Evolutionary conservation across 2,329 filamentous ascomycete species (phyloP), one percentile per base, ranked within the genome.

Genomic region (Leptographium flavum): DNA sequence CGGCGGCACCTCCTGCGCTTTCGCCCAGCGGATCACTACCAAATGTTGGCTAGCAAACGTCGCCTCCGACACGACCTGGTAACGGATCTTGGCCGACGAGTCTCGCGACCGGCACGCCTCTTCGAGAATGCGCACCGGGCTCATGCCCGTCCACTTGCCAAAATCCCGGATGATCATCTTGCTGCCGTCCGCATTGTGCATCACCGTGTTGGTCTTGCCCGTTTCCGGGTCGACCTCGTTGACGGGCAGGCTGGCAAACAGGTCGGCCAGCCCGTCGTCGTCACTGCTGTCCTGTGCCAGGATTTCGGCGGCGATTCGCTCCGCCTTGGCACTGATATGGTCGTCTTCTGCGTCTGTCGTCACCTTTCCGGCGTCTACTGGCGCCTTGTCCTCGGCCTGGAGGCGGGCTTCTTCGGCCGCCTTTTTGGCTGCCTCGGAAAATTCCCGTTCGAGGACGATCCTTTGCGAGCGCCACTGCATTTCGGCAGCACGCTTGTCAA

Each of bases 71-170:
- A 92, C 66, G 36, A 83, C 63, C 46, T 70, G 77, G 58, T 81
- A 92, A 3, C 63, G 66, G 22, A 94, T 63, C 53, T 73, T 81
- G 27, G 73, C 83, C 4, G 71, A 70, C 2, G 81, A 67, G 57
- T 94, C 87, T 61, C 81, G 81, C 50, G 87, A 76, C 54, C 83
- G 81, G 59, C 88, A 93, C n/a, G 85, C 76, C 60, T 95, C 88
- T 59, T 95, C 87, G 13, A 96, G 64, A 25, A 85, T 71, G 52
- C 83, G 74, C 50, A 78, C 75, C 15, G 90, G 88, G 53, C 68
- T 83, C 27, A 94, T 63, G 8, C 90, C 88, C 14, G 75, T 74
- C 68, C 79, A 80, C 59, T 86, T 87, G 2, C 86, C 87, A 68
- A 96, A 95, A 55, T 95, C 83, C 37, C 84, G 72, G 41, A 94